A percentile compares a stretch with the other conserved stretches of the same genome.
Conservation (phyloP, 2,329 filamentous ascomycete genomes). For the Fusarium dlaminii region DNA sequence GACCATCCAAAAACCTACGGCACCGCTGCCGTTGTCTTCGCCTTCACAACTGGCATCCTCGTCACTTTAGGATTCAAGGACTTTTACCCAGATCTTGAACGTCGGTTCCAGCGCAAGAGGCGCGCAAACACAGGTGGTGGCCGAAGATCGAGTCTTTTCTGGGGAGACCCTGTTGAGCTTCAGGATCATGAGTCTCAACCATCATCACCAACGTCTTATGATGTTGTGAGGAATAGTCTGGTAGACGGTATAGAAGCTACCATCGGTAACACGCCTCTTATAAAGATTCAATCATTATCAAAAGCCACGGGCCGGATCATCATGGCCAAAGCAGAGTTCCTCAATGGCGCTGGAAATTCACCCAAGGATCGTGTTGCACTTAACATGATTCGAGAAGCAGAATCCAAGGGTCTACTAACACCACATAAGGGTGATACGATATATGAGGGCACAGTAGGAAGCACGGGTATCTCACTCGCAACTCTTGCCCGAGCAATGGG, state of each 20-base stretch:
- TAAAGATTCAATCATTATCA: constrained; percentile 86
- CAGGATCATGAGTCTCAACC: constrained; percentile 62
- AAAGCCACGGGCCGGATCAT: constrained; percentile 89
- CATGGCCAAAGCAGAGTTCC: constrained; percentile 92
- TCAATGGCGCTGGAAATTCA: constrained; percentile 93
- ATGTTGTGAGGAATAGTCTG: constrained; percentile 52
- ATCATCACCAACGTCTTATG: constrained; percentile 34
- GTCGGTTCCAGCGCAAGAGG: constrained; percentile 64
- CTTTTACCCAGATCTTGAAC: constrained; percentile 78
- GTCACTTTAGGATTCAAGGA: constrained; percentile 83
- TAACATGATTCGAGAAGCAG: constrained; percentile 85
- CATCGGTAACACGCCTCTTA: constrained; percentile 92
- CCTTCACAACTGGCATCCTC: constrained; percentile 81
- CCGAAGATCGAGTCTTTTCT: constrained; percentile 57
- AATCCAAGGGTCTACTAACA: constrained; percentile 77
- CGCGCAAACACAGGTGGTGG: constrained; percentile 34
- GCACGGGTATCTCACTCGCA: constrained; percentile 93
- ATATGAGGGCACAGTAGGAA: constrained; percentile 97
- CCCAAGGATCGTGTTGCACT: constrained; percentile 96
- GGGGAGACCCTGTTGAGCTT: constrained; percentile 60
- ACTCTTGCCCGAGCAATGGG: constrained; percentile 87
- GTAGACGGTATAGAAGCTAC: constrained; percentile 86
- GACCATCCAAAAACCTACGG: constrained; percentile 71
- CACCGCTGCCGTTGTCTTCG: constrained; percentile 72
- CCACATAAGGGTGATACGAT: constrained; percentile 91